Base-by-base conservation (phyloP, 306 rosid genomes). In the Castanea crenata region DNA sequence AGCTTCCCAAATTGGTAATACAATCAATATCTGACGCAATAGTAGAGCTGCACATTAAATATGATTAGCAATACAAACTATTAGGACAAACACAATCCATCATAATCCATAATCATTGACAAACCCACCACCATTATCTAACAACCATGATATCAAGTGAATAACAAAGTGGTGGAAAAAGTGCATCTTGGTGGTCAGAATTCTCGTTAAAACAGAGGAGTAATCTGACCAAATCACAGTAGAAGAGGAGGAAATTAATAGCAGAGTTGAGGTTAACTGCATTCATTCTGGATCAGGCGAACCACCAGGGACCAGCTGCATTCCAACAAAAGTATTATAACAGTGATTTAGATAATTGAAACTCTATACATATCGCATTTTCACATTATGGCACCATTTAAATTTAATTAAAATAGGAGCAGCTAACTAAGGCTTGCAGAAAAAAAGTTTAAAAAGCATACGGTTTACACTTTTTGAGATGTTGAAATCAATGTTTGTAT, bases 221-320 rank as follows among this genome's bases (percentile, higher is more conserved):
- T 21, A 0, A 56, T 78, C 82, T 69, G 83, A 13, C 74, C 56
- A 34, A 63, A 79, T 49, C 31, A 20, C 74, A 69, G 29, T 69
- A 69, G 31, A 69, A 57, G 64, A 12, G 71, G 78, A 32, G 74
- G 51, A 74, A 63, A 52, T 73, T 56, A 35, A 69, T 38, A 56
- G 58, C 73, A 78, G 52, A 57, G 74, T n/a, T 59, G 63, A 80
- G 34, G 21, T 79, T 41, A 25, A n/a, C 34, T 3, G 65, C 69
- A 15, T 64, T 67, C 86, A 89, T 79, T 92, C 97, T 32, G 91
- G 82, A 70, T 92, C 97, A 69, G 95, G 97, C 52, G 97, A 90
- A 75, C 95, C 93, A 41, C 97, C 97, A 3, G 95, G 97, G 25
- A 92, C 97, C 87, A 90, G 82, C 97, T 92, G 91, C 92, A 87